These are phyloP conservation scores for Capsella bursapastoris DNA, from an alignment of 345 rosid genomes.

Conservation along the genomic window DNA sequence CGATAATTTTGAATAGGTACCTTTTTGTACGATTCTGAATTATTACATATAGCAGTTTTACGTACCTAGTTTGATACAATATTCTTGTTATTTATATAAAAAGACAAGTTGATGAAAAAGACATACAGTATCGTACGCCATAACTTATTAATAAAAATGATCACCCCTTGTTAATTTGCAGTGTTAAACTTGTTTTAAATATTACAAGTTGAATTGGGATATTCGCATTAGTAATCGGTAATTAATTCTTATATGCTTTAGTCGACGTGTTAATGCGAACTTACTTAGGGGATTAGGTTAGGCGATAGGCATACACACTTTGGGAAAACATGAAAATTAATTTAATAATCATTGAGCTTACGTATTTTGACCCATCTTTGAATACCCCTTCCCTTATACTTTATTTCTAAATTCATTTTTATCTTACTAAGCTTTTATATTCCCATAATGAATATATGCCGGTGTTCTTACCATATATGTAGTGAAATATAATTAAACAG, in stretches of 20 bases:
- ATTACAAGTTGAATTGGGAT: slow-evolving; percentile 31
- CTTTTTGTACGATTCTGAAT: background rate
- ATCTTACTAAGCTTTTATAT: background rate
- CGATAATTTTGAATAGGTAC: background rate
- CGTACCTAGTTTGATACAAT: slow-evolving; percentile 28
- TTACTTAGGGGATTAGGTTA: slow-evolving; percentile 8
- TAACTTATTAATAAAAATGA: background rate
- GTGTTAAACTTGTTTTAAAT: slow-evolving; percentile 6
- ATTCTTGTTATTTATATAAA: slow-evolving; percentile 1
- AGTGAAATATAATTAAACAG: background rate
- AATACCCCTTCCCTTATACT: background rate
- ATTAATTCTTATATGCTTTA: background rate
- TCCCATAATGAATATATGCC: background rate
- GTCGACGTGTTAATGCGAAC: background rate
- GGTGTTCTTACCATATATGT: background rate
- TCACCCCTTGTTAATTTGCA: background rate
- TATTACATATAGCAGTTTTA: background rate
- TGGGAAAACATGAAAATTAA: background rate
- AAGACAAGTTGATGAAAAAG: slow-evolving; percentile 16
- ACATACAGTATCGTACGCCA: slow-evolving; percentile 5
- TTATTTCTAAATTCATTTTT: slow-evolving; percentile 5
- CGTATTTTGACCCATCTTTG: slow-evolving; percentile 25
- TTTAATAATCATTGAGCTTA: slow-evolving; percentile 26
- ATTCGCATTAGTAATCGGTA: background rate
- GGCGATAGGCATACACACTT: slow-evolving; percentile 21